Evolutionary conservation across 2,329 filamentous ascomycete genomes (phyloP).

Genomic region (Botrytis galanthina): DNA sequence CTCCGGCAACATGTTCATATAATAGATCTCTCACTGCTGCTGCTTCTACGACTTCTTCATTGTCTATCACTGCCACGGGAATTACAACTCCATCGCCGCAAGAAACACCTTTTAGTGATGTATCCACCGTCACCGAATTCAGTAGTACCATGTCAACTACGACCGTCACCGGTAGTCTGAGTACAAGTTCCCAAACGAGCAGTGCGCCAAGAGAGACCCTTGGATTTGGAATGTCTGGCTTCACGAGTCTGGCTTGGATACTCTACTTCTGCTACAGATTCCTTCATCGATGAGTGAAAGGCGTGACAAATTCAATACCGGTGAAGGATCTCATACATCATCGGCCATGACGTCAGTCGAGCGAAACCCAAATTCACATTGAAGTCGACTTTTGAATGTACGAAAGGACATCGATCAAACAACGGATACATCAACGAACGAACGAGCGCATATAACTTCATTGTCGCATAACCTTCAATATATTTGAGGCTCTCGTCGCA

Average conservation of each 20-base stretch:
- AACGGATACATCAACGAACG: background rate
- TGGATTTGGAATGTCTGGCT: background rate
- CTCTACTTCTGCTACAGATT: conserved; percentile 15
- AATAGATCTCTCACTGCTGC: background rate
- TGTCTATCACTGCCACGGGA: background rate
- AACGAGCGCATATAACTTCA: background rate
- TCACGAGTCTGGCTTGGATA: conserved; percentile 12
- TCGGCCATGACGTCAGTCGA: conserved; percentile 1
- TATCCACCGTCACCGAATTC: conserved; percentile 18
- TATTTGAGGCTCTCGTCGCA: background rate
- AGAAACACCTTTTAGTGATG: background rate
- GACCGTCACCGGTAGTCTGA: conserved; percentile 11
- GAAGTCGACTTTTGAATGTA: background rate
- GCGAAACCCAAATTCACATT: background rate
- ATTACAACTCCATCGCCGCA: background rate
- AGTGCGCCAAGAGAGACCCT: background rate
- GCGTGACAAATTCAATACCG: background rate
- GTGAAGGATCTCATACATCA: background rate
- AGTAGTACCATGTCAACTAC: conserved; percentile 16
- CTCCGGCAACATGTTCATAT: conserved; percentile 12
- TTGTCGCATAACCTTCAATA: background rate
- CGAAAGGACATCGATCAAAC: background rate
- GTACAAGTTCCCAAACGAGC: conserved; percentile 11
- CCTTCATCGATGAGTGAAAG: conserved; percentile 1
- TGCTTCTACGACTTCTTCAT: background rate